Evolutionary conservation across 148 eudicot genomes (phyloP), one percentile per base, ranked within the genome.

Genomic region (Arctostaphylos glauca): DNA sequence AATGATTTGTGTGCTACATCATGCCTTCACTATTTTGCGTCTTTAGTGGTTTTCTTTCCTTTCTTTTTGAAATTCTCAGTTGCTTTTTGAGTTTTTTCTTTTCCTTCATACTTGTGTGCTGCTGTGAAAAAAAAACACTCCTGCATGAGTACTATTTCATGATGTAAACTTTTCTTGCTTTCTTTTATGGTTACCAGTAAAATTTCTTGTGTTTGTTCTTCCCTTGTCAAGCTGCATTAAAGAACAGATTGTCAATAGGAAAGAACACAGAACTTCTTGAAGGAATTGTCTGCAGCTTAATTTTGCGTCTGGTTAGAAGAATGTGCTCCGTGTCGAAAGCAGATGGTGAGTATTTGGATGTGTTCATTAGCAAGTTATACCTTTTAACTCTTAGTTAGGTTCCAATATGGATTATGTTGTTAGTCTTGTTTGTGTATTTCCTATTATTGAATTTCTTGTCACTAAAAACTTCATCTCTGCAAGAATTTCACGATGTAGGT

Each of bases 271-370:
- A 88, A 74, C 64, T 86, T 73, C 78, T 90, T 81, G 92, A 95
- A 89, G 95, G 89, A 19, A 90, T 84, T 83, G 79, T 95, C 80
- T 91, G 84, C 88, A 88, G 90, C 89, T 85, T 96, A 86, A 89
- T 94, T 77, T 71, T 90, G 79, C 92, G 87, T 77, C 83, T 96
- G 64, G 70, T 92, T 76, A 84, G 83, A 87, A 93, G 93, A 88
- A 92, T 93, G 97, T 90, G 94, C 85, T 86, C 89, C 55, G 84
- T 91, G 31, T 78, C 83, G 46, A 83, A 84, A 59, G 90, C 78
- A 84, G 88, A 95, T 80, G 97, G 99, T 96, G 87, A 82, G 81
- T 52, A 56, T 77, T 70, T 76, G 38, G 25, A 78, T 74, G 15
- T 71, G 7, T 73, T 80, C 48, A 23, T 68, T 55, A 74, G 15